Base-by-base conservation (phyloP, 108 stramenopile species). In the Bacterosira constricta region DNA sequence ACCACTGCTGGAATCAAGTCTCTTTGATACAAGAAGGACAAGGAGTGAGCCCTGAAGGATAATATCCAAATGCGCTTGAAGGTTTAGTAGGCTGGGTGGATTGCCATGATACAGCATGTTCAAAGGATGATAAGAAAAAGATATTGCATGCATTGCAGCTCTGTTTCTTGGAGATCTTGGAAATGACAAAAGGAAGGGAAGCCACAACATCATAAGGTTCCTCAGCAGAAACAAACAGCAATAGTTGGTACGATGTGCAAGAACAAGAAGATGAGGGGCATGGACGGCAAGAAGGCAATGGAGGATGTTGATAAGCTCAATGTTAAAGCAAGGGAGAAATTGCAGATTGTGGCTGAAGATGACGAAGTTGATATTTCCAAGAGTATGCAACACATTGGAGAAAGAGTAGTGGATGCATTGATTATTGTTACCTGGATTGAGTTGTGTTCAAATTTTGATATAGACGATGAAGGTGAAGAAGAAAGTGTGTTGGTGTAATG, bases 61-160 rank as follows among this genome's bases (percentile, higher is more conserved):
- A 59, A 59, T 27, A 59, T 59, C 41, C 26, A 21, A 9, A 59
- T 59, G 18, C n/a, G 58, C 26, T 39, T 5, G 25, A 25, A 1
- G 41, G 58, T 20, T 21, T 34, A n/a, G n/a, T 59, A 11, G 30
- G 58, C 3, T 59, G 58, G 29, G 21, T 21, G 26, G 58, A 59
- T 10, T 41, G 37, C 39, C 20, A 39, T n/a, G n/a, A n/a, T 6
- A 59, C 37, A 31, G 21, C 58, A 41, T 34, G 26, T 20, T 59
- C 58, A 3, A 59, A 59, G 30, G 21, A 59, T 34, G 58, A 27
- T 17, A 59, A 59, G 41, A 42, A 59, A 34, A 51, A 51, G 25
- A 25, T 23, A 20, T 11, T 25, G 10, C 18, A 18, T 25, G 50
- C 20, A 4, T 25, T 51, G 50, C 20, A 18, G 10, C 1, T 10